A percentile compares a stretch with the other conserved stretches of the same genome.
Conservation (phyloP, 306 rosid genomes). For the Carpinus fangiana region DNA sequence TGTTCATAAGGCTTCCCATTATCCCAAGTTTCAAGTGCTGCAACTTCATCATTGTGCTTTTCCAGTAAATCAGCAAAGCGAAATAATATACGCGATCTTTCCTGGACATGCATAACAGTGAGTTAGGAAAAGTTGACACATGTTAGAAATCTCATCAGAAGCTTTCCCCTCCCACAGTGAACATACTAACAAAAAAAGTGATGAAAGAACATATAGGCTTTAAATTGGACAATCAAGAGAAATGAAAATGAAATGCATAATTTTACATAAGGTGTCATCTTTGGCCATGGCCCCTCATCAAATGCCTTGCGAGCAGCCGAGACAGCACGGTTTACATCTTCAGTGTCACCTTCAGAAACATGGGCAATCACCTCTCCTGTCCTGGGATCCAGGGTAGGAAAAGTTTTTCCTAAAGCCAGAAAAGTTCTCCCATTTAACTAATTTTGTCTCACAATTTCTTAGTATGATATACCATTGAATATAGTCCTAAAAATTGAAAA, state of each 20-base stretch:
- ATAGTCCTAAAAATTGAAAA: neutral
- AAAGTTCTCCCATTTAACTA: neutral
- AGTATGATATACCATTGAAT: neutral
- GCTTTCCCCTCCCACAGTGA: neutral
- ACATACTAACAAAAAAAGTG: neutral
- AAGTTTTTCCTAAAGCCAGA: slow-evolving; percentile 56
- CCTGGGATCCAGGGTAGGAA: slow-evolving; percentile 72
- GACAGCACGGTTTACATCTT: slow-evolving; percentile 68
- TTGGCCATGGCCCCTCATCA: slow-evolving; percentile 90
- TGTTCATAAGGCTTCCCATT: slow-evolving; percentile 77
- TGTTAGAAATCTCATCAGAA: neutral
- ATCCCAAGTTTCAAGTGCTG: slow-evolving; percentile 82
- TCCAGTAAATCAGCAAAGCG: slow-evolving; percentile 81
- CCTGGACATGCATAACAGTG: slow-evolving; percentile 34
- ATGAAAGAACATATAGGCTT: too few relatives aligned
- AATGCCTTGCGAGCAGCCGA: slow-evolving; percentile 76
- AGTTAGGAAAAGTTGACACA: neutral
- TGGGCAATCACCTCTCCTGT: slow-evolving; percentile 63
- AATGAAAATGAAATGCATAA: neutral
- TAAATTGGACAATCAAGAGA: neutral
- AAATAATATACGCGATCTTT: slow-evolving; percentile 54
- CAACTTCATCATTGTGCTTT: slow-evolving; percentile 57
- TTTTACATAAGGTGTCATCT: slow-evolving; percentile 75
- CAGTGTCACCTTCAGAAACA: slow-evolving; percentile 64
- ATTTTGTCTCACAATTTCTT: neutral